A percentile compares a stretch with the other conserved stretches of the same genome.
phyloP scores from a whole-genome alignment of 345 rosid genomes.

The Anacardium occidentale region DNA sequence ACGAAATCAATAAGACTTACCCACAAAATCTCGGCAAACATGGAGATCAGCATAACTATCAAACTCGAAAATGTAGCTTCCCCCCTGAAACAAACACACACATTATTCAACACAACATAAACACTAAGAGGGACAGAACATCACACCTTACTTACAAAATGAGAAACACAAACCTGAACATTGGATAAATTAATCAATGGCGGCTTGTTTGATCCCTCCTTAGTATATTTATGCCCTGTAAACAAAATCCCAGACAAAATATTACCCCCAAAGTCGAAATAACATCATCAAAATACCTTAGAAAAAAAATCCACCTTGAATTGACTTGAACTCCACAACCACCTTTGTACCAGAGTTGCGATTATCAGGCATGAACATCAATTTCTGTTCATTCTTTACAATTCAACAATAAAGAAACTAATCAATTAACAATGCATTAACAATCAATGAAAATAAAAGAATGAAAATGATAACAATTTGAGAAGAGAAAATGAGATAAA shows the following conservation, averaged over 20 bases:
- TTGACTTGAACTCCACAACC: conserved; percentile 56
- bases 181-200: conserved; percentile 84
- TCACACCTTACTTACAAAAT: conserved; percentile 3
- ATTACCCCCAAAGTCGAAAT: not conserved
- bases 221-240: conserved; percentile 71
- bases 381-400: conserved; percentile 57
- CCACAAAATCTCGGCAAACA: conserved; percentile 72
- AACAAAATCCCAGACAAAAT: not conserved
- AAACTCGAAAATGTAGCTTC: conserved; percentile 78
- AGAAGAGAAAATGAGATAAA: conserved; percentile 9
- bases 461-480: not conserved
- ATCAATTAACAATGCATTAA: not conserved
- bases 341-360: conserved; percentile 69
- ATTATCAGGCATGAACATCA: conserved; percentile 59
- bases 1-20: conserved; percentile 40
- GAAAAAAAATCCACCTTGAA: conserved; percentile 49
- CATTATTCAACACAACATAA: not conserved
- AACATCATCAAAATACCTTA: not conserved
- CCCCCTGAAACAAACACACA: conserved; percentile 47
- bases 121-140: not conserved
- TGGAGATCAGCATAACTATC: conserved; percentile 77
- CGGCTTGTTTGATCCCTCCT: conserved; percentile 79
- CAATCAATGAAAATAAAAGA: not conserved
- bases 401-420: not conserved
- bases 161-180: conserved; percentile 47